A percentile compares a stretch with the other conserved stretches of the same genome.
phyloP scores from a whole-genome alignment of 495 filamentous ascomycete genomes.

The Durotheca rogersii region DNA sequence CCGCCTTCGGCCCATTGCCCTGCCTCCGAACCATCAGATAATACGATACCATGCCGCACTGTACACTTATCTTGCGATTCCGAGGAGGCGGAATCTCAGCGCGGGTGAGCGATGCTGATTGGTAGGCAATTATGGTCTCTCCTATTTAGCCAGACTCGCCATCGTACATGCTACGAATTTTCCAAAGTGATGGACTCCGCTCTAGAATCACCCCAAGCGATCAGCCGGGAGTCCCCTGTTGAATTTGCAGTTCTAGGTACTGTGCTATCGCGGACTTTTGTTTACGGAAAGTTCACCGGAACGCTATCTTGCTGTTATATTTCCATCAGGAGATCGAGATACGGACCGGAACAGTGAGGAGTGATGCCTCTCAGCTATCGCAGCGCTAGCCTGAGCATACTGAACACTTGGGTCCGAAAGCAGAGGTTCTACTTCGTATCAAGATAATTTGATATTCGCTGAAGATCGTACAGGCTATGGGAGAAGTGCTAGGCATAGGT shows the following conservation, averaged over 20 bases:
- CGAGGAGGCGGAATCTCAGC: neutral
- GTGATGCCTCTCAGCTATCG: no score
- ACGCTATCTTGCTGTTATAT: no score
- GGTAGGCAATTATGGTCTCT: neutral
- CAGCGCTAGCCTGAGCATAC: no score
- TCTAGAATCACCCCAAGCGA: neutral
- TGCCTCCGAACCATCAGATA: neutral
- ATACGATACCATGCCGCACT: neutral
- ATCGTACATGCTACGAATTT: neutral
- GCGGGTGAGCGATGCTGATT: neutral
- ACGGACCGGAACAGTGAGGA: no score
- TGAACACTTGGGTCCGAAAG: no score
- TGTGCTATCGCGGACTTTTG: neutral
- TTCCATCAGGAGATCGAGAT: no score
- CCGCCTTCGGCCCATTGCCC: neutral
- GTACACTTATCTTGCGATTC: neutral
- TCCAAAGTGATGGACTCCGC: neutral
- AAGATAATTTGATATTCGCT: no score
- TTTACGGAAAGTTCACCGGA: neutral
- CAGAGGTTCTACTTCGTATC: no score
- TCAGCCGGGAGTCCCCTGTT: neutral
- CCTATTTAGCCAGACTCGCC: slow-evolving; percentile 19
- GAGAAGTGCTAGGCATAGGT: no score
- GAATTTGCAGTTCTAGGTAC: neutral
- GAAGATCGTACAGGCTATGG: no score